These are phyloP conservation scores for Schizophyllum amplum DNA, from an alignment of 1,284 basidiomycete genomes.

Conservation along the genomic window DNA sequence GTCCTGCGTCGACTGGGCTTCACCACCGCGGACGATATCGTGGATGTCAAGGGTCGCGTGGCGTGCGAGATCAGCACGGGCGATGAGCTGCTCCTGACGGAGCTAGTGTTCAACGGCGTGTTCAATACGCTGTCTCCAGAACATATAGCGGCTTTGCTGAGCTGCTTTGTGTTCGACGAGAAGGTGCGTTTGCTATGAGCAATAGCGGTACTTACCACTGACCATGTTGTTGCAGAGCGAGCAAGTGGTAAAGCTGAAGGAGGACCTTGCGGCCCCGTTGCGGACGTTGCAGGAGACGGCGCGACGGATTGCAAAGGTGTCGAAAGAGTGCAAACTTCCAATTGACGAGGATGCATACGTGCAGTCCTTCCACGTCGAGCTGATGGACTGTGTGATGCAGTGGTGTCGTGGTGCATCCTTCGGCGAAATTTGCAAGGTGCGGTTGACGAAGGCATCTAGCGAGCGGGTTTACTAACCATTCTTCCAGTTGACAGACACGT, in stretches of 20 bases:
- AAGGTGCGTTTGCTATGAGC: slow-evolving; percentile 54
- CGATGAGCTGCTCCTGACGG: slow-evolving; percentile 93
- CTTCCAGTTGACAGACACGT: slow-evolving; percentile 83
- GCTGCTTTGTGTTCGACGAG: slow-evolving; percentile 96
- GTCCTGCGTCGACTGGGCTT: slow-evolving; percentile 90
- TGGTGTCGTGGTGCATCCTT: slow-evolving; percentile 99
- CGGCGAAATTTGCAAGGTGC: slow-evolving; percentile 90
- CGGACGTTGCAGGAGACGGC: slow-evolving; percentile 95
- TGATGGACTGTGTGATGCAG: slow-evolving; percentile 95
- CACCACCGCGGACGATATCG: slow-evolving; percentile 84
- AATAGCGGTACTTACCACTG: not conserved
- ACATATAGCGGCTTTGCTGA: slow-evolving; percentile 87
- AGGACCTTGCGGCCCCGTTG: slow-evolving; percentile 88
- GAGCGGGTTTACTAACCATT: not conserved
- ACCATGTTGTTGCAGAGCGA: slow-evolving; percentile 57
- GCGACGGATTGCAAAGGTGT: slow-evolving; percentile 90
- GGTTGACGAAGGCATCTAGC: slow-evolving; percentile 13
- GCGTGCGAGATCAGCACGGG: slow-evolving; percentile 98
- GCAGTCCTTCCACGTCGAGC: slow-evolving; percentile 92
- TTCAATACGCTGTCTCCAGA: slow-evolving; percentile 90
- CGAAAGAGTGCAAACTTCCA: slow-evolving; percentile 85
- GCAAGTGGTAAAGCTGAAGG: slow-evolving; percentile 78
- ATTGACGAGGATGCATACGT: slow-evolving; percentile 96
- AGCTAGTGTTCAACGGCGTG: slow-evolving; percentile 95
- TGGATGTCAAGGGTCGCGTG: slow-evolving; percentile 96